Base-by-base conservation (phyloP, 1,139 yeast genomes). In the Trichomonascaceae sp. region DNA sequence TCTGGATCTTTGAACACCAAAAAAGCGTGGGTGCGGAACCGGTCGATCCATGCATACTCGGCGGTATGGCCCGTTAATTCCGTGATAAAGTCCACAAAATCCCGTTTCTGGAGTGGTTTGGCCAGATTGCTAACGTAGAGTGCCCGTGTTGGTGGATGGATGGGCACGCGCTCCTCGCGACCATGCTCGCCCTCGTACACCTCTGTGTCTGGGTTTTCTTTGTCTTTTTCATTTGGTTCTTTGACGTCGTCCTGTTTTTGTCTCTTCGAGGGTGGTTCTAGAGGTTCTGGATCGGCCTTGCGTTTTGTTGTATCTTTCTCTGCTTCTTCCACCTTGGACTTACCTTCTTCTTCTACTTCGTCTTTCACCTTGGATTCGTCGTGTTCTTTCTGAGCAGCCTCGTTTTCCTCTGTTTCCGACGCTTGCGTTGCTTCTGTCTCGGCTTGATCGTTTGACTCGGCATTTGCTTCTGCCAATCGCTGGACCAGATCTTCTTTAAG, bases 11-110 rank as follows among this genome's bases (percentile, higher is more conserved):
- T 17, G n/a, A 33, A 33, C 8, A 18, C 13, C 4, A 26, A 14
- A 26, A 29, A 33, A 25, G 32, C 29, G 17, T 33, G 36, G 11
- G 36, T 33, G 17, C 26, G 29, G 9, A 33, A 27, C 14, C 26
- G 28, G 23, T 33, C 36, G 29, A 33, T 18, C 32, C 32, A 29
- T 16, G 29, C 26, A 17, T 17, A 33, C 3, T 23, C 14, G 5
- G 30, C 6, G 2, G 28, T 5, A 8, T 28, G 17, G 16, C 29
- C 29, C 4, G 32, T 32, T 4, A 26, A 2, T n/a, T 3, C 27
- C 17, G 29, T 29, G 2, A 33, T 8, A 16, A 28, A 30, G n/a
- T 33, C 36, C 11, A 18, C 26, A 16, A 33, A 33, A 4, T 22
- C 27, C 9, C 26, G 13, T 5, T 28, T 14, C 13, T 25, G 29